Percentiles rank a stretch among this genome's conserved stretches.
Conservation (phyloP, 73 alveolate species). For the Uronychia binucleata region DNA sequence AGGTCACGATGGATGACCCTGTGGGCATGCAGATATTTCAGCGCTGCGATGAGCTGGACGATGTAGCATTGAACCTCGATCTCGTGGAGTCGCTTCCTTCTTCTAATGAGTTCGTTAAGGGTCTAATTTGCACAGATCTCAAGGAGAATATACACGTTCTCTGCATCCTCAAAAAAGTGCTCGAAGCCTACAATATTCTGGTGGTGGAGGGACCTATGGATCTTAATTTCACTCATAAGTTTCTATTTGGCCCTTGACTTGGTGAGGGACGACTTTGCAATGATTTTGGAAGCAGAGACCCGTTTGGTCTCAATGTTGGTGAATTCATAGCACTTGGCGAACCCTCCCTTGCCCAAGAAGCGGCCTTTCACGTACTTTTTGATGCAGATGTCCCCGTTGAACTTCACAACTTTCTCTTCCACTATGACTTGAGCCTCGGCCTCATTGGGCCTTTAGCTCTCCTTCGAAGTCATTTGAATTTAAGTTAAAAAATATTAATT, state of each 20-base stretch:
- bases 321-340: slow-evolving; percentile 78
- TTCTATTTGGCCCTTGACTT: slow-evolving; percentile 79
- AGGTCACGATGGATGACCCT: slow-evolving; percentile 97
- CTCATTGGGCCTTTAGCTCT: neutral
- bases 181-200: slow-evolving; percentile 93
- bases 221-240: slow-evolving; percentile 95
- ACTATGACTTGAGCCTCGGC: slow-evolving; percentile 47
- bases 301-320: slow-evolving; percentile 65
- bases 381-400: slow-evolving; percentile 70
- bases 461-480: neutral
- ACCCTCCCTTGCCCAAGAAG: slow-evolving; percentile 88
- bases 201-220: slow-evolving; percentile 94
- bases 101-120: slow-evolving; percentile 91
- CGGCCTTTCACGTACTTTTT: slow-evolving; percentile 75
- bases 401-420: slow-evolving; percentile 79
- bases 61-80: slow-evolving; percentile 94
- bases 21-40: slow-evolving; percentile 93
- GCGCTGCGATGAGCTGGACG: slow-evolving; percentile 88
- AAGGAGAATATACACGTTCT: slow-evolving; percentile 87
- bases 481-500: neutral
- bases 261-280: slow-evolving; percentile 79
- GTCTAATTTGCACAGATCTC: slow-evolving; percentile 92
- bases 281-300: slow-evolving; percentile 85
- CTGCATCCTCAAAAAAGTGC: slow-evolving; percentile 92
- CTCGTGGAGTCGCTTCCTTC: slow-evolving; percentile 95